These are phyloP conservation scores for Silene uniflora DNA, from an alignment of 148 eudicot genomes.

Conservation along the genomic window DNA sequence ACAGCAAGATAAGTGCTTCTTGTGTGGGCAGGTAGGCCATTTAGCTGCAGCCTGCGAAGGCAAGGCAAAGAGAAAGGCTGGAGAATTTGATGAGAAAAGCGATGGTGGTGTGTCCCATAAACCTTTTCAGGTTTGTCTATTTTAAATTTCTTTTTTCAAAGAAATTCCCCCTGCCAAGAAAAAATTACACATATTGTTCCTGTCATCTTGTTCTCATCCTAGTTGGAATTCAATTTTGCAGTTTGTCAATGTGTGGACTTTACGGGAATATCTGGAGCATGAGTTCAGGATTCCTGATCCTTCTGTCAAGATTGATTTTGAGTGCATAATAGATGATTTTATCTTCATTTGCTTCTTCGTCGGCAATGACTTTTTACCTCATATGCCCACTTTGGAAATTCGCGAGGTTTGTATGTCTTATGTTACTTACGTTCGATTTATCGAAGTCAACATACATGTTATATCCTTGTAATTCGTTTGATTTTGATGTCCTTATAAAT, in stretches of 20 bases:
- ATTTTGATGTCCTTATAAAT: background rate
- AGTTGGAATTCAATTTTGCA: slow-evolving; percentile 38
- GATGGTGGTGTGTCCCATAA: slow-evolving; percentile 56
- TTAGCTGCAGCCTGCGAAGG: slow-evolving; percentile 87
- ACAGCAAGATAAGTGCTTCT: slow-evolving; percentile 87
- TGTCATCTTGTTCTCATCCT: slow-evolving; percentile 7
- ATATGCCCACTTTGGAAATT: slow-evolving; percentile 97
- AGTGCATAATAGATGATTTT: slow-evolving; percentile 86
- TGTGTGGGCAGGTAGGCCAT: slow-evolving; percentile 96
- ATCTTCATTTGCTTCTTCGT: slow-evolving; percentile 97
- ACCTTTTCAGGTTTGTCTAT: slow-evolving; percentile 72
- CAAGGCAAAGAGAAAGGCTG: slow-evolving; percentile 88
- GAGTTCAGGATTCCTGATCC: slow-evolving; percentile 77
- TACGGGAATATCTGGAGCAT: slow-evolving; percentile 81
- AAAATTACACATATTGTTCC: background rate
- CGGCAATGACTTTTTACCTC: slow-evolving; percentile 95
- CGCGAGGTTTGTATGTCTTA: slow-evolving; percentile 65
- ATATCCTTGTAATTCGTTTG: background rate
- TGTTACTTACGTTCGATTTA: background rate
- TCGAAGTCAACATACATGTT: background rate
- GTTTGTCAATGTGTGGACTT: slow-evolving; percentile 90
- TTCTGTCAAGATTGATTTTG: slow-evolving; percentile 64
- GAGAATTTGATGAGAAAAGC: slow-evolving; percentile 87
- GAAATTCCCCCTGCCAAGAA: background rate
- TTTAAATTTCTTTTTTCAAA: background rate